These are phyloP conservation scores for Dionaea muscipula DNA, from an alignment of 179 eudicot species.

Conservation along the genomic window DNA sequence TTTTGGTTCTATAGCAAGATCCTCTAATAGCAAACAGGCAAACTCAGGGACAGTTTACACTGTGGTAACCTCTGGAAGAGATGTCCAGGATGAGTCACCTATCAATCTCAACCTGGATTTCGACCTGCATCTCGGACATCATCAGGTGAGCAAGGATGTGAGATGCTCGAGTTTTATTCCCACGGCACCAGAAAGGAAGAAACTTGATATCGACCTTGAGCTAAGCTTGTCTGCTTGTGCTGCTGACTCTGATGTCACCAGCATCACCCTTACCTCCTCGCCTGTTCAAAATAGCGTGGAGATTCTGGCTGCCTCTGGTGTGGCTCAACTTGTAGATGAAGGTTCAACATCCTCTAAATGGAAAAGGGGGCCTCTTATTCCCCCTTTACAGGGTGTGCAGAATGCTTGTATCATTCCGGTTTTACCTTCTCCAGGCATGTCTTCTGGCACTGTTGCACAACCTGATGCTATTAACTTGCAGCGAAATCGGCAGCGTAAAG, in stretches of 20 bases:
- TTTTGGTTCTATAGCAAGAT: slow-evolving; percentile 23
- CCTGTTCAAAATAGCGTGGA: slow-evolving; percentile 17
- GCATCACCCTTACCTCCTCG: slow-evolving; percentile 21
- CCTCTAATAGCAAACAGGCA: slow-evolving; percentile 4
- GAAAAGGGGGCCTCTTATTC: slow-evolving; percentile 32
- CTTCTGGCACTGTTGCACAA: slow-evolving; percentile 5
- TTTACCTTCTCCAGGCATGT: slow-evolving; percentile 1
- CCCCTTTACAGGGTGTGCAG: slow-evolving; percentile 16
- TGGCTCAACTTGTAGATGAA: slow-evolving; percentile 41
- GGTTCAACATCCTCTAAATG: slow-evolving; percentile 62
- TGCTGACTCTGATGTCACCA: slow-evolving; percentile 49
- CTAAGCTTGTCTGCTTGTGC: slow-evolving; percentile 45
- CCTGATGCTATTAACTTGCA: slow-evolving; percentile 4
- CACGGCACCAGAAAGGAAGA: slow-evolving; percentile 8
- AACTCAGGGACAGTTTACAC: slow-evolving; percentile 13
- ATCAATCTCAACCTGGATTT: slow-evolving; percentile 24
- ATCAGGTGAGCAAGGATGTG: slow-evolving; percentile 9
- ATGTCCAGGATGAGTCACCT: slow-evolving; percentile 20
- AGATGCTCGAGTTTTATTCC: slow-evolving; percentile 9
- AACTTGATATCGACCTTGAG: slow-evolving; percentile 36
- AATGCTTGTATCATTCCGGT: slow-evolving; percentile 2
- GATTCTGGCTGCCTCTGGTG: slow-evolving; percentile 12
- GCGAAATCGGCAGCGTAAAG: slow-evolving; percentile 21
- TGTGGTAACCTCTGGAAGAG: slow-evolving; percentile 21
- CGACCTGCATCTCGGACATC: slow-evolving; percentile 12